Percentiles rank a stretch among this genome's conserved stretches.
phyloP scores from a whole-genome alignment of 257 asterid species.

The Salvia hispanica region DNA sequence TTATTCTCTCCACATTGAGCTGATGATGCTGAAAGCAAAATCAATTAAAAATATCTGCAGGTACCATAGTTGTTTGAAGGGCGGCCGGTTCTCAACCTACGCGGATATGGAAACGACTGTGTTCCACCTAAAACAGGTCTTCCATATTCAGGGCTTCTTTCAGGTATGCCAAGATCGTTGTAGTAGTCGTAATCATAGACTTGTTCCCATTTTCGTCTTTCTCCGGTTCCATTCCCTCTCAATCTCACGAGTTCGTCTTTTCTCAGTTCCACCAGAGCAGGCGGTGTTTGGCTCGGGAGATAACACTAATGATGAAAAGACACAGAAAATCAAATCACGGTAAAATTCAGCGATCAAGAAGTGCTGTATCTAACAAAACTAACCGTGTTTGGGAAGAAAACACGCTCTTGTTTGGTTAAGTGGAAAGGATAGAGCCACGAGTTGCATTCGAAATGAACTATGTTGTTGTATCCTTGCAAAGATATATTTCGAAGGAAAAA shows the following conservation, averaged over 20 bases:
- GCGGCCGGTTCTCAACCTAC: constrained; percentile 49
- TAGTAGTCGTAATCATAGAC: constrained; percentile 50
- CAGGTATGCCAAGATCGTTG: constrained; percentile 47
- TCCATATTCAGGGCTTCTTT: constrained; percentile 27
- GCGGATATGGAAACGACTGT: constrained; percentile 48
- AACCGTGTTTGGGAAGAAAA: constrained; percentile 52
- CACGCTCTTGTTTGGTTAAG: constrained; percentile 38
- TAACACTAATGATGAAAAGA: constrained; percentile 39
- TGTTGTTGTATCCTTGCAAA: constrained; percentile 31
- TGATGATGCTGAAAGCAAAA: constrained; percentile 14
- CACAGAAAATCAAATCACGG: not conserved
- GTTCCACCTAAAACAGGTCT: constrained; percentile 52
- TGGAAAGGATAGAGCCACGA: constrained; percentile 52
- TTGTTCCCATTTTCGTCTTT: constrained; percentile 48
- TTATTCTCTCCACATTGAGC: not conserved
- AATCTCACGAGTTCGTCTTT: constrained; percentile 43
- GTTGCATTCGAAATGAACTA: constrained; percentile 44
- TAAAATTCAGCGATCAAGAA: constrained; percentile 16
- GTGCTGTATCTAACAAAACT: constrained; percentile 10
- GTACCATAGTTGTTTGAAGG: constrained; percentile 40
- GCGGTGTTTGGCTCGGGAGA: constrained; percentile 52
- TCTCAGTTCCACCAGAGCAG: constrained; percentile 40
- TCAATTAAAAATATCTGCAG: not conserved
- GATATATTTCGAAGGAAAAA: constrained; percentile 40
- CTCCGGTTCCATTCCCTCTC: constrained; percentile 51